Percentiles rank a stretch among this genome's conserved stretches.
Conservation (phyloP, 495 filamentous ascomycete genomes). For the Penicillium diatomitis region DNA sequence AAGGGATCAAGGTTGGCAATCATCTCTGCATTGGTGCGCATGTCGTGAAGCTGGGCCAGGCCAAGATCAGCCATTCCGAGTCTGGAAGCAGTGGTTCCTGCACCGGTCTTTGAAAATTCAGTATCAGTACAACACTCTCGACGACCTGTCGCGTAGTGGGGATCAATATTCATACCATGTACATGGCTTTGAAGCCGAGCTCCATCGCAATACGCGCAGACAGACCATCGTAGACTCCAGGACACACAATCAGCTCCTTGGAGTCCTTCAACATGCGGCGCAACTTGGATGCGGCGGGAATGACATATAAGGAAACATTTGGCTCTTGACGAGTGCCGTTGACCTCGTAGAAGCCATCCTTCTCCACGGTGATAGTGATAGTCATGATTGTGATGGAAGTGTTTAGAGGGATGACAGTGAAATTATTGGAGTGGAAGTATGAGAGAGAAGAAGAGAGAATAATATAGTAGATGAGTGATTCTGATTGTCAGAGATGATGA, state of each 20-base stretch:
- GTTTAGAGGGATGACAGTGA: too few species aligned
- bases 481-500: too few species aligned
- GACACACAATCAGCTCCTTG: conserved; percentile 43
- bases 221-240: conserved; percentile 62
- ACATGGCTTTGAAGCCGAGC: conserved; percentile 52
- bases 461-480: too few species aligned
- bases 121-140: background rate
- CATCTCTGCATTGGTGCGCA: conserved; percentile 56
- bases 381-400: conserved; percentile 13
- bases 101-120: conserved; percentile 46
- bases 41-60: conserved; percentile 55
- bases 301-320: conserved; percentile 21
- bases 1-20: conserved; percentile 52
- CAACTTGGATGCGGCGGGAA: conserved; percentile 38
- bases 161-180: conserved; percentile 45
- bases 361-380: conserved; percentile 30
- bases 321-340: conserved; percentile 25
- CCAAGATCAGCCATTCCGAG: conserved; percentile 60
- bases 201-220: conserved; percentile 55
- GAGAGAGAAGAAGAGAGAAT: too few species aligned
- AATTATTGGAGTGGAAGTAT: too few species aligned
- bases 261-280: conserved; percentile 34
- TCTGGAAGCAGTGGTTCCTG: conserved; percentile 54
- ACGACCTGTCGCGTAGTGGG: too few species aligned
- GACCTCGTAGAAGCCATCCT: conserved; percentile 31